These are phyloP conservation scores for Microascus cirrosus DNA, from an alignment of 2,329 filamentous ascomycete species.

Conservation along the genomic window DNA sequence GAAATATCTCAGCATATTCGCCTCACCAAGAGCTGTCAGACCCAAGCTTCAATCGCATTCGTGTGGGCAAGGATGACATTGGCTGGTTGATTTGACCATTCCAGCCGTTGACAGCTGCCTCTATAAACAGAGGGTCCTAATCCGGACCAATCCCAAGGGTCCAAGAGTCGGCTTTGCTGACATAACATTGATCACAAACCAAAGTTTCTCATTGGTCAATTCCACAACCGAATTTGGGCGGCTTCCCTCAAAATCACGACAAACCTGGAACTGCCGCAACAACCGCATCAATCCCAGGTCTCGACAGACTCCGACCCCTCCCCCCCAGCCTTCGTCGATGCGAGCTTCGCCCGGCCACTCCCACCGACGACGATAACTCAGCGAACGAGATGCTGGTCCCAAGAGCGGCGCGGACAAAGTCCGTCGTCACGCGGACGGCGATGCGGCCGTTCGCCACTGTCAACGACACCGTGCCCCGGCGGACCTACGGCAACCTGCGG, in stretches of 20 bases:
- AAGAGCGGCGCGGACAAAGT: constrained; percentile 27
- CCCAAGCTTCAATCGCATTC: too few species aligned
- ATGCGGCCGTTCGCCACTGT: constrained; percentile 70
- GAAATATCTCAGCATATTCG: too few species aligned
- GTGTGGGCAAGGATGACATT: too few species aligned
- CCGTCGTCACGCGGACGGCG: constrained; percentile 27
- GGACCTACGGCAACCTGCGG: constrained; percentile 73
- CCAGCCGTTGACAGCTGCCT: background rate
- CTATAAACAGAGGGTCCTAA: background rate
- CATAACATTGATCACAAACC: constrained; percentile 5
- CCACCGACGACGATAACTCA: constrained; percentile 13
- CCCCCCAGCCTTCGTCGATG: constrained; percentile 14
- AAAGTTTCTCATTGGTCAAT: constrained; percentile 26
- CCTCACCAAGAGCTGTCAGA: too few species aligned
- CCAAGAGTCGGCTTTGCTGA: background rate
- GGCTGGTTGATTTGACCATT: background rate
- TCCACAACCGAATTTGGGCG: constrained; percentile 7
- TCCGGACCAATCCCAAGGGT: background rate
- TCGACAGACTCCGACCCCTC: background rate
- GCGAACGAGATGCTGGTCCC: constrained; percentile 28
- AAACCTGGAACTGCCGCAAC: constrained; percentile 25
- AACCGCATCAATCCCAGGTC: constrained; percentile 11
- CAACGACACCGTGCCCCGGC: constrained; percentile 53
- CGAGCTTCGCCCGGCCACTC: constrained; percentile 5
- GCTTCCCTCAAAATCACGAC: constrained; percentile 6